Conservation (phyloP, 805 yeast genomes). For the Candida koratica region DNA sequence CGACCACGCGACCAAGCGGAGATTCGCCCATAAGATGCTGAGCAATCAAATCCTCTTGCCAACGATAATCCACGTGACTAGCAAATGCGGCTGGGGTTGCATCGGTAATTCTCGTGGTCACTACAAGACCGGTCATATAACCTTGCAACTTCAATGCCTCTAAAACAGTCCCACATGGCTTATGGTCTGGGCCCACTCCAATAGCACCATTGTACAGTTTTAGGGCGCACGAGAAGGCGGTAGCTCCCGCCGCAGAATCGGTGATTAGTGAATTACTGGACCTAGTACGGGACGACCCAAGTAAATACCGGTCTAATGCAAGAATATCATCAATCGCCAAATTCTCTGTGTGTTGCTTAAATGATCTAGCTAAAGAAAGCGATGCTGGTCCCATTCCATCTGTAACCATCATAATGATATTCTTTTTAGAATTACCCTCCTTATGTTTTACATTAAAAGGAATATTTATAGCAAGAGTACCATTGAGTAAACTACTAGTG, state of each 20-base stretch:
- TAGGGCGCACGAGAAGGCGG: slow-evolving; percentile 81
- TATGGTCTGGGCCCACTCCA: slow-evolving; percentile 63
- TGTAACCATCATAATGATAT: slow-evolving; percentile 80
- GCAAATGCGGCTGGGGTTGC: slow-evolving; percentile 93
- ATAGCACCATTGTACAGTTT: slow-evolving; percentile 87
- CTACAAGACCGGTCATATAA: slow-evolving; percentile 81
- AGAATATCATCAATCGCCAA: slow-evolving; percentile 55
- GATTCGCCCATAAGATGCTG: slow-evolving; percentile 76
- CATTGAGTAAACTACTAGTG: slow-evolving; percentile 1
- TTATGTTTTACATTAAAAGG: slow-evolving; percentile 1
- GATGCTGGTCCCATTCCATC: slow-evolving; percentile 96
- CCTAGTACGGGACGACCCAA: slow-evolving; percentile 82
- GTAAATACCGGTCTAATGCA: slow-evolving; percentile 59
- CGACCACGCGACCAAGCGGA: slow-evolving; percentile 74
- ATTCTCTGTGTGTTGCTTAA: slow-evolving; percentile 55
- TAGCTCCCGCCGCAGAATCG: slow-evolving; percentile 95
- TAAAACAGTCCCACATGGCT: slow-evolving; percentile 81
- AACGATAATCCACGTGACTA: slow-evolving; percentile 69
- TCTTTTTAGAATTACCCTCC: slow-evolving; percentile 44
- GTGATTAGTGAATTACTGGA: slow-evolving; percentile 77
- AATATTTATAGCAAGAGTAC: background rate
- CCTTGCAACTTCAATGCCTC: slow-evolving; percentile 85
- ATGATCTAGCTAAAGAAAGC: slow-evolving; percentile 70
- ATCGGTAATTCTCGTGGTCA: slow-evolving; percentile 86
- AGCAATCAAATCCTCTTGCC: slow-evolving; percentile 81